Evolutionary conservation across 2,329 filamentous ascomycete species (phyloP).

Genomic region (Ustilaginoidea virens): DNA sequence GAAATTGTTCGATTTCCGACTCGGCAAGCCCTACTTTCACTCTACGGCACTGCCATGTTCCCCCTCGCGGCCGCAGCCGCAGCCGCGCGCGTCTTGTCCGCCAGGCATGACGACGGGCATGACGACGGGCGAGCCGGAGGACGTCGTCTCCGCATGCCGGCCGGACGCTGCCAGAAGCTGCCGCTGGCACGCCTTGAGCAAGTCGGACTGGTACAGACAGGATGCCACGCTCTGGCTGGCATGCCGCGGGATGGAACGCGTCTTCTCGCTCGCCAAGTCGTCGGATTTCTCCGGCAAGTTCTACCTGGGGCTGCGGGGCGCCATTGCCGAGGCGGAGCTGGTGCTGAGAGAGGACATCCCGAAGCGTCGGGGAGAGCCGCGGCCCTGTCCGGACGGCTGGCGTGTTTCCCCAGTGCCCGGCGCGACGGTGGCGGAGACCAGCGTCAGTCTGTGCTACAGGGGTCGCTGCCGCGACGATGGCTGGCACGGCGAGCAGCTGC

Average conservation of each 20-base stretch:
- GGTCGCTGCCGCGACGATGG: neutral
- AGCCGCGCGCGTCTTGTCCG: neutral
- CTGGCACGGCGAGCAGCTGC: constrained; percentile 6
- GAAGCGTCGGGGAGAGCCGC: constrained; percentile 10
- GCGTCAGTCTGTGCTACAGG: constrained; percentile 12
- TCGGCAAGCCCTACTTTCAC: constrained; percentile 31
- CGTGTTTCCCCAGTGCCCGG: constrained; percentile 2
- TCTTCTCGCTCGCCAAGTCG: constrained; percentile 32
- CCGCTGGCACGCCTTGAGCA: constrained; percentile 31
- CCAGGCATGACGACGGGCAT: constrained; percentile 1
- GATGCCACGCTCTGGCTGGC: constrained; percentile 33
- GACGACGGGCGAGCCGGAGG: constrained; percentile 1
- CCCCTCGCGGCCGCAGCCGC: neutral
- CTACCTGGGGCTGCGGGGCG: constrained; percentile 33
- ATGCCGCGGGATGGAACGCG: constrained; percentile 13
- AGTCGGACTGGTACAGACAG: constrained; percentile 28
- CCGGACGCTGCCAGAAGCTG: constrained; percentile 19
- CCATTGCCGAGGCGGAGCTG: constrained; percentile 26
- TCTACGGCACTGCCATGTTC: constrained; percentile 31
- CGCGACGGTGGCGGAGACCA: constrained; percentile 16
- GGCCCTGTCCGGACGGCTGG: constrained; percentile 1
- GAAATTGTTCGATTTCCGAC: constrained; percentile 40
- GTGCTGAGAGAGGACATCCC: constrained; percentile 14
- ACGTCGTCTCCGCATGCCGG: constrained; percentile 17
- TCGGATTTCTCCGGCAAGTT: constrained; percentile 31